Percentiles rank a stretch among this genome's conserved stretches.
These are phyloP conservation scores for Sistotremastrum niveocremeum DNA, from an alignment of 768 basidiomycete genomes.

Conservation along the genomic window DNA sequence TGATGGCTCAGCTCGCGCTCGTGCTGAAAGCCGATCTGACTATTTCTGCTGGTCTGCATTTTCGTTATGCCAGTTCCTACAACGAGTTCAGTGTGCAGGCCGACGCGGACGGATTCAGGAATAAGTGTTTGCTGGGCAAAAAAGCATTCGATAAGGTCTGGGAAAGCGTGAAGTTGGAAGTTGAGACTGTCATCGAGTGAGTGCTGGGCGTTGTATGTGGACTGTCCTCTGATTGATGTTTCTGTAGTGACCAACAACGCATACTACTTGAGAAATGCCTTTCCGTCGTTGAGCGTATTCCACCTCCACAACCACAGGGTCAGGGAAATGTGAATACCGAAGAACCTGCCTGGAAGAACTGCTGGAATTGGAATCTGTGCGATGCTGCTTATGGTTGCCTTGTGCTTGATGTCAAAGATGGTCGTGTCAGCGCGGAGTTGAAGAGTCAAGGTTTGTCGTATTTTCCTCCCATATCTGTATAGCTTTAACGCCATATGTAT, in stretches of 20 bases:
- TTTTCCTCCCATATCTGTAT: conserved; percentile 1
- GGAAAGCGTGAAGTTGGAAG: conserved; percentile 84
- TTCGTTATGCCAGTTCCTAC: conserved; percentile 92
- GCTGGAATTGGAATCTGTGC: conserved; percentile 98
- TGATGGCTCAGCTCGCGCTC: conserved; percentile 81
- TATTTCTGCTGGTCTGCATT: conserved; percentile 88
- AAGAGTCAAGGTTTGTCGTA: conserved; percentile 71
- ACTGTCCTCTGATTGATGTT: background rate
- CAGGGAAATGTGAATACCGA: conserved; percentile 44
- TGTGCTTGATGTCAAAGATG: conserved; percentile 81
- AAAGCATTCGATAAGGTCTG: conserved; percentile 86
- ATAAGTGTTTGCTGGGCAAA: conserved; percentile 66
- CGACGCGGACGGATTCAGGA: conserved; percentile 78
- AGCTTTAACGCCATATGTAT: background rate
- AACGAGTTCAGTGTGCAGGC: conserved; percentile 92
- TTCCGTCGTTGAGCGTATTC: conserved; percentile 70
- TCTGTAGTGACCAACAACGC: conserved; percentile 57
- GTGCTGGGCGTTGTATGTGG: conserved; percentile 4
- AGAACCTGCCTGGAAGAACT: conserved; percentile 95
- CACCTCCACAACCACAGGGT: conserved; percentile 34
- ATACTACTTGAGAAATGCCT: conserved; percentile 82
- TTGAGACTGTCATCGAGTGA: conserved; percentile 77
- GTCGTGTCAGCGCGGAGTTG: conserved; percentile 81
- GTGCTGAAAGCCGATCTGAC: conserved; percentile 91
- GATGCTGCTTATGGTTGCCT: conserved; percentile 90